A percentile compares a stretch with the other conserved stretches of the same genome.
Evolutionary conservation across 1,284 basidiomycete genomes (phyloP).

Genomic region (Sanghuangporus weigelae): DNA sequence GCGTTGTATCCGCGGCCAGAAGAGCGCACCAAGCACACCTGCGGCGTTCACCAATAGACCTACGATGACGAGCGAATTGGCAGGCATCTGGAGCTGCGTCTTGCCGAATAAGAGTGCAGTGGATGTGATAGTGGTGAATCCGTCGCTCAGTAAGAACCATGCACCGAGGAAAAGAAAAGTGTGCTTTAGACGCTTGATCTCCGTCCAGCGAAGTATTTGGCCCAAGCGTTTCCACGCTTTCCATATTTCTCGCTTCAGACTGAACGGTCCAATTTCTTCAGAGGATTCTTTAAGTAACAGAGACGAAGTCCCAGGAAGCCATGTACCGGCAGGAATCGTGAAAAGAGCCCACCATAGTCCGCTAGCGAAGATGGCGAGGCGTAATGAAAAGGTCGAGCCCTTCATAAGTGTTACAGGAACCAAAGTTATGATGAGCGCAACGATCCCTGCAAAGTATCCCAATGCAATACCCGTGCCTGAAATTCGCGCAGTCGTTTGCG

Average conservation of each 20-base stretch:
- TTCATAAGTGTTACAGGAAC: conserved; percentile 62
- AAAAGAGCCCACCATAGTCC: conserved; percentile 85
- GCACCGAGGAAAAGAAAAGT: conserved; percentile 85
- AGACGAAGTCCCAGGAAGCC: conserved; percentile 47
- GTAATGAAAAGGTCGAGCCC: conserved; percentile 69
- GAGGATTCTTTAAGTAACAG: conserved; percentile 21
- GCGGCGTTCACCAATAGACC: conserved; percentile 63
- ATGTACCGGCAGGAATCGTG: conserved; percentile 67
- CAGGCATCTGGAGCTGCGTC: conserved; percentile 68
- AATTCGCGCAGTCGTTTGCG: conserved; percentile 69
- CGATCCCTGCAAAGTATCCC: conserved; percentile 76
- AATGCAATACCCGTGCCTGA: conserved; percentile 80
- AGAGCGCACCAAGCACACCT: conserved; percentile 71
- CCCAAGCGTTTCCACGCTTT: conserved; percentile 64
- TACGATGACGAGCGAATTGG: conserved; percentile 66
- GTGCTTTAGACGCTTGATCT: conserved; percentile 71
- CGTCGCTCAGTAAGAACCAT: conserved; percentile 90
- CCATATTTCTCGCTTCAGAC: conserved; percentile 43
- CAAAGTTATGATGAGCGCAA: conserved; percentile 64
- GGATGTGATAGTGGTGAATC: conserved; percentile 79
- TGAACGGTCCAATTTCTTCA: conserved; percentile 31
- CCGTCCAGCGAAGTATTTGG: conserved; percentile 61
- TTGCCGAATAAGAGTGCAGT: conserved; percentile 82
- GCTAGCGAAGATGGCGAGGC: conserved; percentile 74
- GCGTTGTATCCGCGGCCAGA: conserved; percentile 65